Evolutionary conservation across 2,329 filamentous ascomycete genomes (phyloP).

Genomic region (Pestalotiopsis sp.): DNA sequence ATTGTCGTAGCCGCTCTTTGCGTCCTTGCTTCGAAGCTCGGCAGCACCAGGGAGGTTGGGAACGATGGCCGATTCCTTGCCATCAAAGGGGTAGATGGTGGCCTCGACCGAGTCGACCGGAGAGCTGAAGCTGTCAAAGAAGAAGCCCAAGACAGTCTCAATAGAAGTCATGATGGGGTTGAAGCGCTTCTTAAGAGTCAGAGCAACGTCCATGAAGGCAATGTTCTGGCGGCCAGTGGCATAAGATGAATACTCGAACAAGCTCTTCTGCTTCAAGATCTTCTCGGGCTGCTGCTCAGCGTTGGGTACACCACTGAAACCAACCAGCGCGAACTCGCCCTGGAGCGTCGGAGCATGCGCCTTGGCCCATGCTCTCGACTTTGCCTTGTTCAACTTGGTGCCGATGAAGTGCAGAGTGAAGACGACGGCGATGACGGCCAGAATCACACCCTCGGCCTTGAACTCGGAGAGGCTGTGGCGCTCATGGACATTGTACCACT

Average conservation of each 20-base stretch:
- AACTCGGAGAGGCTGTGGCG: conserved; percentile 84
- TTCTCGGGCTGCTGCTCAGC: conserved; percentile 53
- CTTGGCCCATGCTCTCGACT: conserved; percentile 79
- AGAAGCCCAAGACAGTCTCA: conserved; percentile 72
- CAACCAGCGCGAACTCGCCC: conserved; percentile 85
- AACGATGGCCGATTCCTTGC: conserved; percentile 80
- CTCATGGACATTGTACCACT: conserved; percentile 98
- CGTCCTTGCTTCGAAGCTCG: conserved; percentile 57
- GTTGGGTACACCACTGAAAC: conserved; percentile 66
- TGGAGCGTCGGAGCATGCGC: conserved; percentile 73
- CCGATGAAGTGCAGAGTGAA: conserved; percentile 82
- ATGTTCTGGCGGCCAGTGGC: conserved; percentile 91
- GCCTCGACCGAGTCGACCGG: conserved; percentile 77
- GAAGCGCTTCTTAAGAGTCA: conserved; percentile 82
- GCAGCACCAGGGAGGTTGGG: conserved; percentile 63
- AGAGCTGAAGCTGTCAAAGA: conserved; percentile 74
- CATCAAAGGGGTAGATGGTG: conserved; percentile 86
- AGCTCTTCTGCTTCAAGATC: conserved; percentile 81
- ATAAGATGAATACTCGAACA: conserved; percentile 85
- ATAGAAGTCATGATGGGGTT: conserved; percentile 69
- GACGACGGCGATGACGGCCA: conserved; percentile 74
- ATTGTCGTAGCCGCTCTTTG: conserved; percentile 76
- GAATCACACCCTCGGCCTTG: conserved; percentile 80
- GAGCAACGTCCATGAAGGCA: conserved; percentile 84
- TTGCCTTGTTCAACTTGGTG: conserved; percentile 75